Evolutionary conservation across 441 rosid species (phyloP).

Genomic region (Eutrema salsugineum): DNA sequence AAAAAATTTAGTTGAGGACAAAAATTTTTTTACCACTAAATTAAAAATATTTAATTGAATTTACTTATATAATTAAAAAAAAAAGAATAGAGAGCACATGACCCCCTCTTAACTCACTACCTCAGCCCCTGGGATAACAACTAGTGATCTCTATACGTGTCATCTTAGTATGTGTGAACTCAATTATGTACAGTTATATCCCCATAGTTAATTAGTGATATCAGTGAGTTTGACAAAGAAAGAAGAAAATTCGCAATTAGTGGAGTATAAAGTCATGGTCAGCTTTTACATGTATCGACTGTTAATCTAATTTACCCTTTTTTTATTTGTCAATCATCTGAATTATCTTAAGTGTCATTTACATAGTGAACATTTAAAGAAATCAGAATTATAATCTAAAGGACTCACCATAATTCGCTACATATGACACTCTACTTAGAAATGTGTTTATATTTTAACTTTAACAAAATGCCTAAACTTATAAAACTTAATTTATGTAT

Average conservation of each 20-base stretch:
- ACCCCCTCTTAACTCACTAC: too few relatives aligned
- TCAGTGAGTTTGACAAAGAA: constrained; percentile 1
- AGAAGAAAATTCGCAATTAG: constrained; percentile 11
- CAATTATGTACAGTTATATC: background rate
- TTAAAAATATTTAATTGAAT: too few relatives aligned
- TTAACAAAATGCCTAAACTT: background rate
- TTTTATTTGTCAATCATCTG: too few relatives aligned
- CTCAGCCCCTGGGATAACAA: too few relatives aligned
- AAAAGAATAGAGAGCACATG: too few relatives aligned
- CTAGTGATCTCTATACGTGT: background rate
- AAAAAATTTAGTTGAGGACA: too few relatives aligned
- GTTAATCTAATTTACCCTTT: too few relatives aligned
- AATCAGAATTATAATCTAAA: background rate
- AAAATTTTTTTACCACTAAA: too few relatives aligned
- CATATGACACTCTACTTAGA: background rate
- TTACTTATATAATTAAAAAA: too few relatives aligned
- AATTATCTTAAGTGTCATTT: background rate
- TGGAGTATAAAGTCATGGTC: constrained; percentile 13
- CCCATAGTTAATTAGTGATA: background rate
- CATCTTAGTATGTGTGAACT: background rate
- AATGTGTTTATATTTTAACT: background rate
- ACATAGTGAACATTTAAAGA: background rate
- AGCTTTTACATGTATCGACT: background rate
- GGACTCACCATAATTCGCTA: background rate
- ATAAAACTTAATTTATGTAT: background rate